Evolutionary conservation across 1,284 basidiomycete species (phyloP).

Genomic region (Waitea zeae): DNA sequence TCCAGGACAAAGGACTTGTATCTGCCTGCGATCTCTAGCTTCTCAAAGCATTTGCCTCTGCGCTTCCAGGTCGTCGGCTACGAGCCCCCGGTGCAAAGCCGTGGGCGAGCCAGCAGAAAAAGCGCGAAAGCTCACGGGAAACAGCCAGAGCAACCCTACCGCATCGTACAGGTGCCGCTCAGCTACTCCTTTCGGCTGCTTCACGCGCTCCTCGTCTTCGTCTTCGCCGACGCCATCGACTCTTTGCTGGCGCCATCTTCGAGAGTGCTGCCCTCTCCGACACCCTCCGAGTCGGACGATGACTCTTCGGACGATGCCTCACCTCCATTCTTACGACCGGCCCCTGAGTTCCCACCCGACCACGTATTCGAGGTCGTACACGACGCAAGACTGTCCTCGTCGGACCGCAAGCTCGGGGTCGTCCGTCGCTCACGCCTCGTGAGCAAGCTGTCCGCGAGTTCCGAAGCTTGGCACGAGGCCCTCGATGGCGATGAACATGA

Average conservation of each 20-base stretch:
- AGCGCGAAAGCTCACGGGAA: background rate
- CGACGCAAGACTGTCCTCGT: conserved; percentile 20
- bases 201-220: conserved; percentile 38
- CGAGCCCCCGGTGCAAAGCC: conserved; percentile 4
- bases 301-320: too few relatives aligned
- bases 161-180: conserved; percentile 49
- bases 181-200: conserved; percentile 55
- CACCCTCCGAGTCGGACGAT: too few relatives aligned
- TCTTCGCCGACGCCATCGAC: conserved; percentile 16
- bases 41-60: conserved; percentile 40
- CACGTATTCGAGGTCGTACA: conserved; percentile 46
- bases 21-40: conserved; percentile 26
- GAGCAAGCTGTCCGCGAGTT: conserved; percentile 36
- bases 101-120: too few relatives aligned
- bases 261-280: background rate
- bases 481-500: conserved; percentile 10
- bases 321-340: too few relatives aligned
- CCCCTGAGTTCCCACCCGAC: conserved; percentile 11
- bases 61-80: conserved; percentile 44
- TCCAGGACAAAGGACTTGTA: conserved; percentile 14
- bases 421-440: too few relatives aligned
- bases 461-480: conserved; percentile 19
- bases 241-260: background rate
- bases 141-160: conserved; percentile 25
- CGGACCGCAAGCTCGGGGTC: conserved; percentile 29